Evolutionary conservation across 2,329 filamentous ascomycete genomes (phyloP).

Genomic region (Gnomoniopsis smithogilvyi): DNA sequence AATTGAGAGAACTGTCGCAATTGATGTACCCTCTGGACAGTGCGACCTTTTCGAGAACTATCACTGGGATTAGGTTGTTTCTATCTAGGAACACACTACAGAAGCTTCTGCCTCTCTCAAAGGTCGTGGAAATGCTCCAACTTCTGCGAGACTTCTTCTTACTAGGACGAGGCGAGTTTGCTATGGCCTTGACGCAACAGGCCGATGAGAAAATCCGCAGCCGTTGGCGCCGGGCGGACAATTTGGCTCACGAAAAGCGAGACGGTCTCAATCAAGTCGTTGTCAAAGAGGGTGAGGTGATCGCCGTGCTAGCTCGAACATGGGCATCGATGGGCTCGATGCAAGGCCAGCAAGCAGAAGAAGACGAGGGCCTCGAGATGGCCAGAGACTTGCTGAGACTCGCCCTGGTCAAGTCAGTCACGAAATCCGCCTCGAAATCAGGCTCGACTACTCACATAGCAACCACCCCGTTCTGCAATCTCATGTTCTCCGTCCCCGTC

Average conservation of each 20-base stretch:
- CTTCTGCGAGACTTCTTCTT: slow-evolving; percentile 85
- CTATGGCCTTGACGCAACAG: slow-evolving; percentile 79
- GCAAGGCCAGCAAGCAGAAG: slow-evolving; percentile 66
- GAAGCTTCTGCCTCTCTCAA: slow-evolving; percentile 72
- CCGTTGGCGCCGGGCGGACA: slow-evolving; percentile 64
- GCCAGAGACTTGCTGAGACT: slow-evolving; percentile 76
- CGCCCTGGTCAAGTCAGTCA: slow-evolving; percentile 51
- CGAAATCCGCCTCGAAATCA: slow-evolving; percentile 34
- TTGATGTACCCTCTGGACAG: slow-evolving; percentile 73
- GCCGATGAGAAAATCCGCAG: slow-evolving; percentile 77
- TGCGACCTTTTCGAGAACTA: slow-evolving; percentile 65
- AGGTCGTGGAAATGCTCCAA: slow-evolving; percentile 72
- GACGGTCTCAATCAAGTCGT: slow-evolving; percentile 60
- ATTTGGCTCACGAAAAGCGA: slow-evolving; percentile 53
- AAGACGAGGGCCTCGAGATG: slow-evolving; percentile 79
- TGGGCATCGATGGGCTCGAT: slow-evolving; percentile 79
- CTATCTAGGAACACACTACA: slow-evolving; percentile 83
- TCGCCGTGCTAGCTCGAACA: slow-evolving; percentile 69
- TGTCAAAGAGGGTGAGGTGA: slow-evolving; percentile 84
- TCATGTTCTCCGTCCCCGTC: slow-evolving; percentile 77
- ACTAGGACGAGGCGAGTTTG: slow-evolving; percentile 85
- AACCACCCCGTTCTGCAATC: slow-evolving; percentile 67
- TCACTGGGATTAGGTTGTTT: slow-evolving; percentile 74
- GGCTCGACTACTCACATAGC: slow-evolving; percentile 37
- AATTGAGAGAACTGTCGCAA: slow-evolving; percentile 65